phyloP scores from a whole-genome alignment of 768 basidiomycete genomes.

The Boletus rubescentipes region DNA sequence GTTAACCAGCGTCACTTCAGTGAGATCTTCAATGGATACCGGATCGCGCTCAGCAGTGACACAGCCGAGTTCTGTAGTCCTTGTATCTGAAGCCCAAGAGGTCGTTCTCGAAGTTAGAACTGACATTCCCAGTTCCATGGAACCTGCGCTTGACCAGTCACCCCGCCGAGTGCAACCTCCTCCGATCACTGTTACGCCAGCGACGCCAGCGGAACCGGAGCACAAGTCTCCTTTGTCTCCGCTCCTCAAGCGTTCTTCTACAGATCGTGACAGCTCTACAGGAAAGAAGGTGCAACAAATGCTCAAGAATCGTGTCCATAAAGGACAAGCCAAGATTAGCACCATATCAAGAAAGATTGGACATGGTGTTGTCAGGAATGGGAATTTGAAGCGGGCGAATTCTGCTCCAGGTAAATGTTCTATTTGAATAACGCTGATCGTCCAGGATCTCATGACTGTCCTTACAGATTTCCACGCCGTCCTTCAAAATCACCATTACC shows the following conservation, averaged over 20 bases:
- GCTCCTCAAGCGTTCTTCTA: conserved; percentile 29
- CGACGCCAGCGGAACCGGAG: conserved; percentile 47
- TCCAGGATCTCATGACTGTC: background rate
- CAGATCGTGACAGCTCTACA: conserved; percentile 47
- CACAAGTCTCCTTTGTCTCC: conserved; percentile 16
- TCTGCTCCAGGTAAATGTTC: conserved; percentile 66
- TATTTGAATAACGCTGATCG: background rate
- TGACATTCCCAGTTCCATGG: background rate
- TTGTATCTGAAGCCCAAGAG: conserved; percentile 17
- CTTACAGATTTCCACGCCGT: conserved; percentile 67
- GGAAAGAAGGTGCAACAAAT: conserved; percentile 77
- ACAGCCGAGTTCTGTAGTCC: conserved; percentile 12
- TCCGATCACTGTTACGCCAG: conserved; percentile 62
- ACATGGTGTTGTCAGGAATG: conserved; percentile 59
- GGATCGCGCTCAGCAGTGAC: conserved; percentile 29
- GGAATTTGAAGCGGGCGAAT: conserved; percentile 54
- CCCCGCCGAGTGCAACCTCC: conserved; percentile 7
- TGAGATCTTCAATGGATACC: conserved; percentile 32
- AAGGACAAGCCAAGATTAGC: conserved; percentile 68
- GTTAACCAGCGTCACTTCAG: conserved; percentile 7
- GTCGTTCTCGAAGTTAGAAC: conserved; percentile 10
- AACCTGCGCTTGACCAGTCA: background rate
- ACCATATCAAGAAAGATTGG: conserved; percentile 79
- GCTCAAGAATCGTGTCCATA: conserved; percentile 71
- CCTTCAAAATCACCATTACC: conserved; percentile 60